phyloP scores from a whole-genome alignment of 106 monocot genomes.

The Phalaenopsis aphrodite region DNA sequence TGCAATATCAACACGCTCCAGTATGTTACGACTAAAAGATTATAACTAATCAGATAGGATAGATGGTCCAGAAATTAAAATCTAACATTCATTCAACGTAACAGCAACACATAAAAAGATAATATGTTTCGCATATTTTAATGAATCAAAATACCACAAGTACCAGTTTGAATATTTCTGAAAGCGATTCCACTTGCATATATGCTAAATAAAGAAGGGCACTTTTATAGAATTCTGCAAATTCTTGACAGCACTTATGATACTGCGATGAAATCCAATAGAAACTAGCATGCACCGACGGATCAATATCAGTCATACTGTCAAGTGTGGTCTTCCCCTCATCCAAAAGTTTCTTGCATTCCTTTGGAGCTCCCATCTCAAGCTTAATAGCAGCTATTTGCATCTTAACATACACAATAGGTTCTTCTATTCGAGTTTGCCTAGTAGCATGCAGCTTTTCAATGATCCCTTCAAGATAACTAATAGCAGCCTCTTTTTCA shows the following conservation, averaged over 20 bases:
- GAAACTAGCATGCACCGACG: conserved; percentile 86
- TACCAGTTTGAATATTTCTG: conserved; percentile 91
- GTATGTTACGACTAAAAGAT: neutral
- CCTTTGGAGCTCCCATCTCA: conserved; percentile 65
- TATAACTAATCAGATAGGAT: neutral
- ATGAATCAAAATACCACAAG: neutral
- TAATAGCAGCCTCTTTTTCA: conserved; percentile 74
- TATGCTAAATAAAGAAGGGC: conserved; percentile 96
- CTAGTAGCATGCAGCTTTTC: conserved; percentile 67
- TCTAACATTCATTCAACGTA: too few species aligned
- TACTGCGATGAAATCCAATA: conserved; percentile 95
- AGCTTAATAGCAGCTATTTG: conserved; percentile 81
- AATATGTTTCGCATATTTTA: neutral
- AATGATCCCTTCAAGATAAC: conserved; percentile 81
- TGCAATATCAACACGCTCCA: neutral
- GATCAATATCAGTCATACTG: conserved; percentile 91
- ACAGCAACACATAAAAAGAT: neutral
- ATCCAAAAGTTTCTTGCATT: conserved; percentile 83
- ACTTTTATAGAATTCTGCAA: conserved; percentile 89
- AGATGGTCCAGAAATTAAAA: too few species aligned
- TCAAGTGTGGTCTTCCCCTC: conserved; percentile 77
- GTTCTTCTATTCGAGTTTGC: conserved; percentile 63
- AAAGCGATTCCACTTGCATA: conserved; percentile 84
- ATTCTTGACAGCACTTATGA: conserved; percentile 73
- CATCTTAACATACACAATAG: conserved; percentile 87